These are phyloP conservation scores for Bruguiera parviflora DNA, from an alignment of 345 rosid genomes.

Conservation along the genomic window DNA sequence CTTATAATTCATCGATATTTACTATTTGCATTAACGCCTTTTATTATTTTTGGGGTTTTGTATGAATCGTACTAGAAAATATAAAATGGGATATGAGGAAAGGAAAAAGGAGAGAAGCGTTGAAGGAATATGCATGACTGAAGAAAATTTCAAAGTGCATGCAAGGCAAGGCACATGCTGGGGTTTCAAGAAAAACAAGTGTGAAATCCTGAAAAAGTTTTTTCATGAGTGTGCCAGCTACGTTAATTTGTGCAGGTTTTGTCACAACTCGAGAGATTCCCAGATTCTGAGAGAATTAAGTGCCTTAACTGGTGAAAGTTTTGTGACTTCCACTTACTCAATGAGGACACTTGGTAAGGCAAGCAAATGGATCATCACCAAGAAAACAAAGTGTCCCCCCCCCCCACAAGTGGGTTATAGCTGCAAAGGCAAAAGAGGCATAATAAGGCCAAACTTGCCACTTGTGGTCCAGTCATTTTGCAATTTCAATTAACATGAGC, in stretches of 20 bases:
- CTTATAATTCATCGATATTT: background rate
- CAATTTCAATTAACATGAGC: background rate
- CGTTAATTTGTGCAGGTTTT: background rate
- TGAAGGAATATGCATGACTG: background rate
- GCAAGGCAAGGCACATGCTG: background rate
- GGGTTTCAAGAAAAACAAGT: background rate
- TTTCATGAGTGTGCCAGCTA: background rate
- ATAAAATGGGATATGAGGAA: background rate
- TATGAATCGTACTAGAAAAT: too few species aligned
- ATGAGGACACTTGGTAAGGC: background rate
- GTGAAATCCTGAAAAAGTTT: too few species aligned
- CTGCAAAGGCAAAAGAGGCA: background rate
- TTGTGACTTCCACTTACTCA: background rate
- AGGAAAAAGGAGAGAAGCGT: background rate
- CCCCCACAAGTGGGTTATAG: background rate
- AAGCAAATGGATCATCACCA: background rate
- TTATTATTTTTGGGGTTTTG: background rate
- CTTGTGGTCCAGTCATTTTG: background rate
- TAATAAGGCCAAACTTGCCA: background rate
- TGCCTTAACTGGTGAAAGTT: background rate
- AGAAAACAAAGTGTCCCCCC: too few species aligned
- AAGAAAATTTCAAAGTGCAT: background rate
- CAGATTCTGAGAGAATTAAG: background rate
- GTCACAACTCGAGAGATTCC: background rate
- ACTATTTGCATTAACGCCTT: background rate